A percentile compares a stretch with the other conserved stretches of the same genome.
Evolutionary conservation across 2,329 filamentous ascomycete genomes (phyloP).

Genomic region (Neospermospora avenae): DNA sequence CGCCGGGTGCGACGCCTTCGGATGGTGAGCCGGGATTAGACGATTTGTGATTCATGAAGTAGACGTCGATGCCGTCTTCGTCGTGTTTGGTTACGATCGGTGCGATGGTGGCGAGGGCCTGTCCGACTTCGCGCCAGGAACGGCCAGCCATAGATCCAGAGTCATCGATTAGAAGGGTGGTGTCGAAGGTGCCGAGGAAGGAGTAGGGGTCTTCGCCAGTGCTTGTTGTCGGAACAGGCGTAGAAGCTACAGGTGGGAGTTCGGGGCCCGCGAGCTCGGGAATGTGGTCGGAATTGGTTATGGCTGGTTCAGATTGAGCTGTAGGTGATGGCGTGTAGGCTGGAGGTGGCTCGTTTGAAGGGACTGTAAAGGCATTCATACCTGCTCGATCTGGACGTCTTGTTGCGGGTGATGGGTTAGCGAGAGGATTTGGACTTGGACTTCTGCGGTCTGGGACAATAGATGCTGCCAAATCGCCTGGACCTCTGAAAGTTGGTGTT

Average conservation of each 20-base stretch:
- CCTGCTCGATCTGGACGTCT: constrained; percentile 30
- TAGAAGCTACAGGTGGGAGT: constrained; percentile 38
- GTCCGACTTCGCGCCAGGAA: constrained; percentile 72
- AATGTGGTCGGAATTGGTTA: constrained; percentile 2
- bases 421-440: constrained; percentile 14
- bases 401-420: constrained; percentile 29
- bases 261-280: constrained; percentile 14
- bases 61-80: constrained; percentile 81
- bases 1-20: constrained; percentile 42
- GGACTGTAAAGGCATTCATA: constrained; percentile 33
- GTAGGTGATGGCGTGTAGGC: constrained; percentile 31
- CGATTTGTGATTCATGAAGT: constrained; percentile 75
- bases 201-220: constrained; percentile 64
- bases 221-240: constrained; percentile 34
- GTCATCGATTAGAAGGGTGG: constrained; percentile 88
- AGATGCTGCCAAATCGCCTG: constrained; percentile 6
- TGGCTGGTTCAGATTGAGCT: constrained; percentile 15
- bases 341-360: constrained; percentile 34
- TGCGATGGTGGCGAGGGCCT: constrained; percentile 69
- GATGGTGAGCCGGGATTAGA: constrained; percentile 35
- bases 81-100: constrained; percentile 81
- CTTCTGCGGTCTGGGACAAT: constrained; percentile 1
- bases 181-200: constrained; percentile 80
- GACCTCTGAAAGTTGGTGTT: constrained; percentile 4
- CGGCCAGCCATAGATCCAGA: constrained; percentile 78